Evolutionary conservation across 768 basidiomycete species (phyloP), one percentile per base, ranked within the genome.

Genomic region (Cubamyces sp.): DNA sequence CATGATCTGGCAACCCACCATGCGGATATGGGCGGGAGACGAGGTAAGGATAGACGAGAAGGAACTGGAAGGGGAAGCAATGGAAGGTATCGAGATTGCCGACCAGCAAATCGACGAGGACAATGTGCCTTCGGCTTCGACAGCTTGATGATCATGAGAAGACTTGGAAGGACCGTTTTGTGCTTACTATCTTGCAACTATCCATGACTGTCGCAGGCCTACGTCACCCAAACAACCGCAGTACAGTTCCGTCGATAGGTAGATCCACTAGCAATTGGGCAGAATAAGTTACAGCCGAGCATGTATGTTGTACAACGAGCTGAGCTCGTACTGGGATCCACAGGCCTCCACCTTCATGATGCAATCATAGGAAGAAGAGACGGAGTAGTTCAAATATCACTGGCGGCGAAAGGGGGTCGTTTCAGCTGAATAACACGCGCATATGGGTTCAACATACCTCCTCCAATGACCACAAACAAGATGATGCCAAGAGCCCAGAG

Each of bases 1-100:
- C 45, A 96, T 96, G 92, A 86, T 96, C 5, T 99, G 97, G 97
- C 92, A 95, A 72, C 96, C 96, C 16, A 94, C 91, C 18, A 91
- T 93, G 84, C 90, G 93, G 21, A 87, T 98, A 34, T 96, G 93
- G 87, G 92, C 93, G 3, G 92, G 92, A 3, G 96, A 94, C 54
- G 90, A 89, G 66, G 86, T 94, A 60, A 90, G 86, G 69, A 82
- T 96, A 30, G 87, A 92, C 60, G 88, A 90, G 64, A 88, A 88
- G 73, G 93, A 96, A 70, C 79, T 97, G 57, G 95, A 96, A 72
- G 79, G 79, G 47, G 89, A 90, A 64, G 81, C 82, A 12, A 92
- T 92, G 91, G 84, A 92, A 69, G 91, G 88, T 25, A 69, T 91
- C 4, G 90, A 91, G 73, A 72, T 69, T 57, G 74, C 75, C 7